phyloP scores from a whole-genome alignment of 2,329 filamentous ascomycete species.

The Venturia asperata region DNA sequence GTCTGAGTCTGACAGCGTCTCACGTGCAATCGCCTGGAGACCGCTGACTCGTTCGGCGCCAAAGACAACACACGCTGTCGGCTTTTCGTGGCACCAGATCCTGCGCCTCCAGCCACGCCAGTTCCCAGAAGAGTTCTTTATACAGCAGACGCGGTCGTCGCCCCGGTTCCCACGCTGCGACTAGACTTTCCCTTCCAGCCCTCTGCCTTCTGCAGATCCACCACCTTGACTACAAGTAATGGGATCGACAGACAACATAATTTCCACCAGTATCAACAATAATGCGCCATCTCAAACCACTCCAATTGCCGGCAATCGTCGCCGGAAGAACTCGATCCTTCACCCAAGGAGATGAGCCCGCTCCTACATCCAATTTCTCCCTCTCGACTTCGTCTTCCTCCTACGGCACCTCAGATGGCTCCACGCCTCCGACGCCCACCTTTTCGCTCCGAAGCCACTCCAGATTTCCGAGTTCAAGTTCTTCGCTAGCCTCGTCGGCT shows the following conservation, averaged over 20 bases:
- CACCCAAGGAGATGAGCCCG: constrained; percentile 23
- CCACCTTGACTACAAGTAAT: constrained; percentile 16
- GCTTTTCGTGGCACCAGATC: constrained; percentile 13
- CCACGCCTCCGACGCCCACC: constrained; percentile 64
- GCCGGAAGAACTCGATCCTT: constrained; percentile 28
- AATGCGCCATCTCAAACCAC: constrained; percentile 20
- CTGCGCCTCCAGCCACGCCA: neutral
- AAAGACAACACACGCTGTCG: constrained; percentile 10
- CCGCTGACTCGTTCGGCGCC: constrained; percentile 12
- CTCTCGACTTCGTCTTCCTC: constrained; percentile 25
- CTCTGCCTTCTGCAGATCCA: neutral
- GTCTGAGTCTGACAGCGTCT: constrained; percentile 4
- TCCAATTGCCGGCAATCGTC: constrained; percentile 33
- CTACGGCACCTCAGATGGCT: constrained; percentile 55
- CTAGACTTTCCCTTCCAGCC: neutral
- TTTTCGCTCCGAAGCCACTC: constrained; percentile 56
- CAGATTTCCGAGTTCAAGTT: constrained; percentile 66
- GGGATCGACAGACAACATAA: constrained; percentile 12
- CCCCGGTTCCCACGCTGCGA: neutral
- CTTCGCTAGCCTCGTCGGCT: constrained; percentile 57
- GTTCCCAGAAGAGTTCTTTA: constrained; percentile 1
- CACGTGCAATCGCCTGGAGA: neutral
- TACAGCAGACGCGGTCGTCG: constrained; percentile 8
- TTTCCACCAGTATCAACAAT: constrained; percentile 1
- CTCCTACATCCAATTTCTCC: constrained; percentile 32